Evolutionary conservation across 1,284 basidiomycete species (phyloP).

Genomic region (Puccinia hordei): DNA sequence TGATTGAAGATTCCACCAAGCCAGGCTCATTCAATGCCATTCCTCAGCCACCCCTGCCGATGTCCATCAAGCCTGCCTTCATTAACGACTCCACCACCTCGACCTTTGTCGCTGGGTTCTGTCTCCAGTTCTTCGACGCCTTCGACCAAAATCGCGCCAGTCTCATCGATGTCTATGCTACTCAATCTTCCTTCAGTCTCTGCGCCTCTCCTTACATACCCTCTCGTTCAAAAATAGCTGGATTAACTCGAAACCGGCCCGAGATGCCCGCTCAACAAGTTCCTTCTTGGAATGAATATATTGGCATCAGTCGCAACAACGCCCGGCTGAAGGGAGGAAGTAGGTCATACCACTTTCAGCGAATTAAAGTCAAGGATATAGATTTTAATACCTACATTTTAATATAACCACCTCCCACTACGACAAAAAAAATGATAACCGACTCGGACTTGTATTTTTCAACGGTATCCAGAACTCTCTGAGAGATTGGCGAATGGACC

Average conservation of each 20-base stretch:
- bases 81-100: slow-evolving; percentile 33
- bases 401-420: not conserved
- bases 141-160: slow-evolving; percentile 32
- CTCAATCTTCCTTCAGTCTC: slow-evolving; percentile 34
- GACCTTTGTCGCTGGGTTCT: slow-evolving; percentile 30
- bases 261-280: slow-evolving; percentile 42
- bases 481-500: slow-evolving; percentile 45
- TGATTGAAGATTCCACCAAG: not conserved
- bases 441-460: not conserved
- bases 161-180: slow-evolving; percentile 43
- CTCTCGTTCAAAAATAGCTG: slow-evolving; percentile 3
- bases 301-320: slow-evolving; percentile 36
- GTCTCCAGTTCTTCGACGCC: slow-evolving; percentile 45
- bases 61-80: slow-evolving; percentile 34
- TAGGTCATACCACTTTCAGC: slow-evolving; percentile 12
- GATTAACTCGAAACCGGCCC: slow-evolving; percentile 29
- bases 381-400: not conserved
- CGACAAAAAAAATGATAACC: not conserved
- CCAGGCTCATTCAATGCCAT: not conserved
- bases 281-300: slow-evolving; percentile 45
- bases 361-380: not conserved
- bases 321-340: slow-evolving; percentile 37
- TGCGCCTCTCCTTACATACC: slow-evolving; percentile 29
- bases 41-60: slow-evolving; percentile 16
- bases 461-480: not conserved